Percentiles rank a stretch among this genome's conserved stretches.
Evolutionary conservation across 768 basidiomycete species (phyloP).

Genomic region (Mycena haematopus): DNA sequence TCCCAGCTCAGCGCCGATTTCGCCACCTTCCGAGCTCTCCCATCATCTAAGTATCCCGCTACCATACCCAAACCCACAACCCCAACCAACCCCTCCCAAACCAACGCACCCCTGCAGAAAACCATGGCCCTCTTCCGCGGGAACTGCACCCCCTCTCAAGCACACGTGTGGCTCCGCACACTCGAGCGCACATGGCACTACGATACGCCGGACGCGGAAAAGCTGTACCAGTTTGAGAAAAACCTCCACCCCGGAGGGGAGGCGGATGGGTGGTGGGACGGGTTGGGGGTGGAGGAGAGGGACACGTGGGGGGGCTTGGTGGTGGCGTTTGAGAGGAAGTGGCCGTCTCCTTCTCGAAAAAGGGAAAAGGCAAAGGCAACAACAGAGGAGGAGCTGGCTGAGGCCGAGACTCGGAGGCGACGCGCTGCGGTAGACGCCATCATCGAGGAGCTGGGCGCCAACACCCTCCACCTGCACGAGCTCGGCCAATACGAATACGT

Average conservation of each 20-base stretch:
- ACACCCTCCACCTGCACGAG: background rate
- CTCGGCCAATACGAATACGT: conserved; percentile 1
- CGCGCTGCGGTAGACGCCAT: background rate
- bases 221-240: conserved; percentile 12
- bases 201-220: conserved; percentile 8
- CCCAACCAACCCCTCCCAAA: too few relatives aligned
- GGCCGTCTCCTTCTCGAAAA: too few relatives aligned
- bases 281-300: background rate
- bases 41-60: too few relatives aligned
- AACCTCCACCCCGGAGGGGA: conserved; percentile 3
- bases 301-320: background rate
- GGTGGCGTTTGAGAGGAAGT: conserved; percentile 10
- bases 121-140: conserved; percentile 15
- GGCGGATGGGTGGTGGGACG: conserved; percentile 21
- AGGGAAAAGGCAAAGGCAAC: conserved; percentile 2
- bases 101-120: background rate
- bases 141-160: conserved; percentile 6
- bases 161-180: conserved; percentile 16
- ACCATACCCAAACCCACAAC: too few relatives aligned
- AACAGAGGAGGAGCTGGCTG: too few relatives aligned
- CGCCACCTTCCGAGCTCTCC: too few relatives aligned
- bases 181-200: conserved; percentile 1
- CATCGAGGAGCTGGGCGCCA: background rate
- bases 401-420: too few relatives aligned
- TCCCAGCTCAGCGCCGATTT: too few relatives aligned